A percentile compares a stretch with the other conserved stretches of the same genome.
Conservation (phyloP, 148 eudicot species). For the Drosera capensis region DNA sequence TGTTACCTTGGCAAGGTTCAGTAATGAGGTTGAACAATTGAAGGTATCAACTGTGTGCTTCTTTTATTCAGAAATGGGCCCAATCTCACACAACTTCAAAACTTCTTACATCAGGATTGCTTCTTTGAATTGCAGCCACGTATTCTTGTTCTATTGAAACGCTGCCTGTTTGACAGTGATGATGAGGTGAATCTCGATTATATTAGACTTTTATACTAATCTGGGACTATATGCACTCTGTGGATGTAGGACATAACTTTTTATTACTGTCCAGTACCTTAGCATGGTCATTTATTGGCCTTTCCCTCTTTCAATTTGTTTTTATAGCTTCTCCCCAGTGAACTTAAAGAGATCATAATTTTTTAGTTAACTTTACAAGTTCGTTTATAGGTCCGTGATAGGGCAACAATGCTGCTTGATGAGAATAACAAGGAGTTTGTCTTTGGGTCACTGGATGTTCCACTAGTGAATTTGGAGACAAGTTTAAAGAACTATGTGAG, state of each 20-base stretch:
- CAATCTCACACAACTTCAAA: background rate
- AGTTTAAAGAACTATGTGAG: slow-evolving; percentile 89
- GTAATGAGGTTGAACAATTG: slow-evolving; percentile 71
- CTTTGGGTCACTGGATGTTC: slow-evolving; percentile 84
- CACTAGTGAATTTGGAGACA: slow-evolving; percentile 71
- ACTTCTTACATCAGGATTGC: slow-evolving; percentile 4
- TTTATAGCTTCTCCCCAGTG: background rate
- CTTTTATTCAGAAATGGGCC: background rate
- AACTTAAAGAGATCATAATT: background rate
- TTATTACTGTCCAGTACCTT: background rate
- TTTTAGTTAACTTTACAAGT: background rate
- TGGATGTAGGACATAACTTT: background rate
- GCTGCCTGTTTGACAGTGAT: slow-evolving; percentile 93
- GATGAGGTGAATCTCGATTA: slow-evolving; percentile 59
- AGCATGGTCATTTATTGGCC: too few relatives aligned
- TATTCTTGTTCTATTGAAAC: slow-evolving; percentile 62
- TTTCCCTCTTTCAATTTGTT: too few relatives aligned
- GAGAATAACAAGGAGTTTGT: slow-evolving; percentile 74
- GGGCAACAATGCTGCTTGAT: slow-evolving; percentile 89
- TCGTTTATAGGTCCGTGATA: slow-evolving; percentile 77
- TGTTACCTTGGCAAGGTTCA: slow-evolving; percentile 67
- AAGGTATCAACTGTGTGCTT: slow-evolving; percentile 37
- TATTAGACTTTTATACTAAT: background rate
- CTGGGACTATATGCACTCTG: background rate
- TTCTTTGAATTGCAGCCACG: slow-evolving; percentile 64